phyloP scores from a whole-genome alignment of 2,329 filamentous ascomycete genomes.

The Fusarium sp. region DNA sequence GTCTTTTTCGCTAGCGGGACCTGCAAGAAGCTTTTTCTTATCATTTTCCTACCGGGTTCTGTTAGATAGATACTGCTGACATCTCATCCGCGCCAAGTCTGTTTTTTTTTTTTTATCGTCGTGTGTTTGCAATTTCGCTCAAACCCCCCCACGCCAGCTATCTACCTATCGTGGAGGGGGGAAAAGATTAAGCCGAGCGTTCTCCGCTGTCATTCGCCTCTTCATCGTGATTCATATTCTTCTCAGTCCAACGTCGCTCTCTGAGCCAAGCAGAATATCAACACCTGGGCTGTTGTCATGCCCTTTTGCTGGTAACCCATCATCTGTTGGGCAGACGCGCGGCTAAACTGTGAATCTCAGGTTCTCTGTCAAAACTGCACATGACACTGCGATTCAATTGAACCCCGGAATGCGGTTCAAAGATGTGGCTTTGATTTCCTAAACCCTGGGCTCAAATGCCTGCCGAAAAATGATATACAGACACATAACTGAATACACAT shows the following conservation, averaged over 20 bases:
- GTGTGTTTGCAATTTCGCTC: slow-evolving; percentile 39
- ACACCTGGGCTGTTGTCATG: neutral
- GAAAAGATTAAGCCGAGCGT: neutral
- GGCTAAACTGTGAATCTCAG: slow-evolving; percentile 15
- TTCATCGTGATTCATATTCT: neutral
- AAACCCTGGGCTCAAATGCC: slow-evolving; percentile 23
- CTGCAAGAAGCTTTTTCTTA: slow-evolving; percentile 62
- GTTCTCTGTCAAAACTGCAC: neutral
- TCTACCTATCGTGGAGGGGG: neutral
- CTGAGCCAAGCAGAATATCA: neutral
- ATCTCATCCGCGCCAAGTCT: slow-evolving; percentile 49
- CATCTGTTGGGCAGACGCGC: neutral
- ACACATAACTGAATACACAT: slow-evolving; percentile 35
- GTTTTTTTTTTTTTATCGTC: neutral
- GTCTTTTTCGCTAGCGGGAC: slow-evolving; percentile 99
- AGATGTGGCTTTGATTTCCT: slow-evolving; percentile 17
- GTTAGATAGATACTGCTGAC: slow-evolving; percentile 98
- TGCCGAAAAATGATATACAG: slow-evolving; percentile 32
- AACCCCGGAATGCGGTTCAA: neutral
- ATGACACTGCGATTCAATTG: neutral
- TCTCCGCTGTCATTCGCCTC: neutral
- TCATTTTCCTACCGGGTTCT: slow-evolving; percentile 71
- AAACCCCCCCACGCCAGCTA: neutral
- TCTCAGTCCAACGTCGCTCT: neutral
- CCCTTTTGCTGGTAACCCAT: neutral